Base-by-base conservation (phyloP, 352 stramenopile species). In the Globisporangium emineosum region DNA sequence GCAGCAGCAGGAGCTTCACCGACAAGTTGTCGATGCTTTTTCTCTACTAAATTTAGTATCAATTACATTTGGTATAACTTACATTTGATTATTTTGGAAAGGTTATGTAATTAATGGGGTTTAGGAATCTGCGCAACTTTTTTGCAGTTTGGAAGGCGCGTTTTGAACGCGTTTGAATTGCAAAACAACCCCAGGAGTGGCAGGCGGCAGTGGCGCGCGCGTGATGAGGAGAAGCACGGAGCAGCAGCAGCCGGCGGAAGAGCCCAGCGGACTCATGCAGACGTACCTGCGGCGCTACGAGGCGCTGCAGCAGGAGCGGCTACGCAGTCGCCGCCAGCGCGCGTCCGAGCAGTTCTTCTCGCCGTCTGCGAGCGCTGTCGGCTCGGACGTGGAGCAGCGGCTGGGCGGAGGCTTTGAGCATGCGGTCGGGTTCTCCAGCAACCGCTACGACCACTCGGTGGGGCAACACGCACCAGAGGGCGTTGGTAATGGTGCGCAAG, bases 281-380 rank as follows among this genome's bases (percentile, higher is more conserved):
- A 67, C 75, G 55, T 88, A 88, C 62, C 61, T 83, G 37, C 65
- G 75, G 65, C 73, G 72, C 35, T 88, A 81, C 67, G 69, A 88
- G 55, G 63, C 73, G 40, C 71, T 84, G 73, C 79, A 84, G 68
- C 58, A 63, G 30, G 72, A 86, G 68, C 76, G 72, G 13, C 64
- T 71, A 23, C 52, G 62, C 17, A 72, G 67, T 17, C 64, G 71
- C 19, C 62, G 64, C 3, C 60, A 65, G 2, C 66, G 66, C 25
- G 62, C 55, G 56, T 72, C 62, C 45, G 62, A 52, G 29, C 35
- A 52, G 29, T 61, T 70, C 53, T 60, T 49, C 49, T 64, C 63
- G 35, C 37, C 63, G 27, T 43, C 23, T 19, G 35, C 32, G 13
- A 63, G 56, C 63, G 49, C 47, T 7, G n/a, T 30, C 12, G 52